Evolutionary conservation across 768 basidiomycete species (phyloP), one percentile per base, ranked within the genome.

Genomic region (Dioszegia aurantiaca): DNA sequence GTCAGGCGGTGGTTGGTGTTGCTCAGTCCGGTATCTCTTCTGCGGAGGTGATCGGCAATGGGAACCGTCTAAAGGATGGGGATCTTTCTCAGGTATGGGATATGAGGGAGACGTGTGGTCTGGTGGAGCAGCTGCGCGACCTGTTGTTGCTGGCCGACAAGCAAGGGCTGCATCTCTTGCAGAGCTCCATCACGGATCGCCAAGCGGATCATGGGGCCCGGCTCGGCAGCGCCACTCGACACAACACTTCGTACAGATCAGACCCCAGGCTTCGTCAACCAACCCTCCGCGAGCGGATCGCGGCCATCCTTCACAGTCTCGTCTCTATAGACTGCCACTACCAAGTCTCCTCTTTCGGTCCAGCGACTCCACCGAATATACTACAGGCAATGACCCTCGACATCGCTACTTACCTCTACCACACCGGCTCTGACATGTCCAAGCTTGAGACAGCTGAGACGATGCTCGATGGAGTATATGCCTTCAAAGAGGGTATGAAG

Each of bases 321-420:
- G 79, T 89, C 17, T 75, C 79, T 4, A 85, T 87, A 57, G 89
- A 90, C 67, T 87, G 87, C 68, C 83, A 87, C 1, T 87, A 83
- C 74, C 81, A 82, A 60, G 80, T 83, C 2, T 74, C 80, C 11
- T 79, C 77, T 9, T 84, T 86, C 16, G 81, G 86, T 3, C 87
- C 85, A 2, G 79, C 79, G 0, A 81, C 83, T 27, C 89, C 89
- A 14, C 87, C 88, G 2, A 84, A 88, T 68, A 80, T 87, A 3
- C 76, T 92, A n/a, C 89, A 90, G 65, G 81, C 84, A 0, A 73
- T 86, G 27, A 82, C 81, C 3, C 77, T 92, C 30, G 87, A 89
- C 73, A 81, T 90, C 21, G 87, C 87, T 30, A 83, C 83, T 58
- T 82, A 84, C 62, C 80, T 92, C 24, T 75, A 85, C 23, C 80